Percentiles rank a stretch among this genome's conserved stretches.
These are phyloP conservation scores for Breviolum minutum DNA, from an alignment of 73 alveolate species.

Conservation along the genomic window DNA sequence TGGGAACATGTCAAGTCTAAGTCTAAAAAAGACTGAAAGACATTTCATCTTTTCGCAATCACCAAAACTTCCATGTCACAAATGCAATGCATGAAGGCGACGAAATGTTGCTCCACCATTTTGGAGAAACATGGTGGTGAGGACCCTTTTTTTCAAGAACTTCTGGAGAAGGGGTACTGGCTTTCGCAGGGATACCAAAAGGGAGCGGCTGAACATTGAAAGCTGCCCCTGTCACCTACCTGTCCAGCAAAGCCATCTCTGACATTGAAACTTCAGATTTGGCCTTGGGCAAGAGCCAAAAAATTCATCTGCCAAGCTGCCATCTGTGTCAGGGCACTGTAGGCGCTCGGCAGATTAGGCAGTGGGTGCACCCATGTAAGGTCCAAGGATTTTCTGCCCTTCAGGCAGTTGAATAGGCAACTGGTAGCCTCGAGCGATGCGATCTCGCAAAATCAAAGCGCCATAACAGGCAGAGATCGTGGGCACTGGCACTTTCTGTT, in stretches of 20 bases:
- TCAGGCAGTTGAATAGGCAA: slow-evolving; percentile 51
- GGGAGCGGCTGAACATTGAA: background rate
- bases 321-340: slow-evolving; percentile 24
- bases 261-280: slow-evolving; percentile 9
- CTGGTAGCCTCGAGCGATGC: slow-evolving; percentile 61
- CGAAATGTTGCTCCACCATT: too few relatives aligned
- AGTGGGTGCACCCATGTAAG: slow-evolving; percentile 52
- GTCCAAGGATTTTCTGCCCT: slow-evolving; percentile 73
- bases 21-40: too few relatives aligned
- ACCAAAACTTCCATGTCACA: too few relatives aligned
- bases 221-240: background rate
- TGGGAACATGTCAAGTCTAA: too few relatives aligned
- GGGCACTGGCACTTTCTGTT: slow-evolving; percentile 85
- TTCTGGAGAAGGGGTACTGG: slow-evolving; percentile 23
- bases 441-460: slow-evolving; percentile 67
- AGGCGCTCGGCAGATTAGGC: background rate
- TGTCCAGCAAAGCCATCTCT: slow-evolving; percentile 6
- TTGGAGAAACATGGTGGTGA: too few relatives aligned
- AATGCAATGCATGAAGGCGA: too few relatives aligned
- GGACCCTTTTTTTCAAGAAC: too few relatives aligned
- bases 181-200: background rate
- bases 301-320: background rate
- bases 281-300: slow-evolving; percentile 12
- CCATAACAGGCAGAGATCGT: slow-evolving; percentile 72
- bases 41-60: too few relatives aligned